Base-by-base conservation (phyloP, 108 stramenopile species). In the Nitzschia inconspicua region DNA sequence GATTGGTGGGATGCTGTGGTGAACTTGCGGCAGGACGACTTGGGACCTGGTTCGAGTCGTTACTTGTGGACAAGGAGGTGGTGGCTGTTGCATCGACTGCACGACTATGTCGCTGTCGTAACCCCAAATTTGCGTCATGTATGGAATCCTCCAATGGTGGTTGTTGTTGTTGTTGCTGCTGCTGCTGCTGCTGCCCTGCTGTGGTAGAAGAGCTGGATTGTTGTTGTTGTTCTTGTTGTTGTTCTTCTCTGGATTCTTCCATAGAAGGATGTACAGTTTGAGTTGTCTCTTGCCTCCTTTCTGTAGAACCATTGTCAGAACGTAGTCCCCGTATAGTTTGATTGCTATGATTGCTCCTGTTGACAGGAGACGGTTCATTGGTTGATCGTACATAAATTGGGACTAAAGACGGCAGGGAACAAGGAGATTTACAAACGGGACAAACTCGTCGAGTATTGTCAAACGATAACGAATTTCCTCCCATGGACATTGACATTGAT, bases 351-450 rank as follows among this genome's bases (percentile, higher is more conserved):
- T n/a, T n/a, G n/a, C n/a, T n/a, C n/a, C n/a, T n/a, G n/a, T n/a
- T n/a, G n/a, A n/a, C 44, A 28, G 34, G 16, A 28, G 40, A 0
- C 27, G 9, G 7, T 47, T 68, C 63, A 28, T 73, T 65, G 22
- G 47, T 52, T 22, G 40, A 27, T 25, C 88, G 76, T 14, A 92
- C 85, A 55, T 89, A 93, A 68, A 93, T 71, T 7, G 91, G 91
- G 59, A 93, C 72, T 10, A 93, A 54, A 1, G 76, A 75, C 30
- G 79, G 67, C n/a, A 86, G 79, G 3, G 78, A 66, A 55, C 88
- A 89, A 24, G 57, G 63, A 26, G 84, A 57, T 49, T 93, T 93
- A 60, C 91, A 93, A 3, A 93, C 86, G 10, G 91, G 91, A 71
- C 91, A 93, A 27, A 75, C 57, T 36, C 91, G 48, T 29, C 86